phyloP scores from a whole-genome alignment of 192 early-diverging fungal species.

The Coemansia sp. region DNA sequence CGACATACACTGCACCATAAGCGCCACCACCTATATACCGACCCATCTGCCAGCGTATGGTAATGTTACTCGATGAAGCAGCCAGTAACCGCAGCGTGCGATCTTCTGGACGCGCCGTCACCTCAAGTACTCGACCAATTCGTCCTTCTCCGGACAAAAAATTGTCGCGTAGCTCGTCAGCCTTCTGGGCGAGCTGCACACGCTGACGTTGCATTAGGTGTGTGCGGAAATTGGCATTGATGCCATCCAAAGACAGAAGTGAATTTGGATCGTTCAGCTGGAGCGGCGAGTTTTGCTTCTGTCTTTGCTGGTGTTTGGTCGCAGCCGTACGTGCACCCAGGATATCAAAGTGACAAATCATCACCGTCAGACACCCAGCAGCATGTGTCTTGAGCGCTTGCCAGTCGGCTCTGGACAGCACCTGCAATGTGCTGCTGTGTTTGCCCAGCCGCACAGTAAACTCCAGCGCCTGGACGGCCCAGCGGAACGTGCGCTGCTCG shows the following conservation, averaged over 20 bases:
- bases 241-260: constrained; percentile 37
- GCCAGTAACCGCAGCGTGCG: constrained; percentile 74
- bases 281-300: constrained; percentile 20
- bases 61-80: constrained; percentile 71
- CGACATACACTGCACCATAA: constrained; percentile 84
- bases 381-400: constrained; percentile 65
- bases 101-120: constrained; percentile 67
- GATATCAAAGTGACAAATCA: constrained; percentile 83
- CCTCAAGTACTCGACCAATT: constrained; percentile 75
- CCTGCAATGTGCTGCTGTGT: constrained; percentile 65
- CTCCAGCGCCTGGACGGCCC: constrained; percentile 81
- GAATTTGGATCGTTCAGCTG: constrained; percentile 20
- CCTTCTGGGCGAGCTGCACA: constrained; percentile 25
- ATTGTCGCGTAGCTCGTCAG: constrained; percentile 29
- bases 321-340: constrained; percentile 56
- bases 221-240: constrained; percentile 37
- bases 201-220: constrained; percentile 37
- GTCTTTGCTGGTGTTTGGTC: constrained; percentile 17
- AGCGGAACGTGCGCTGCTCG: constrained; percentile 75
- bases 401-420: constrained; percentile 70
- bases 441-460: constrained; percentile 75
- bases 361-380: constrained; percentile 70
- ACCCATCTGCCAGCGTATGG: constrained; percentile 81
- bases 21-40: constrained; percentile 82
- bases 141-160: constrained; percentile 21